Evolutionary conservation across 169 alveolate species (phyloP).

Genomic region (Besnoitia besnoiti): DNA sequence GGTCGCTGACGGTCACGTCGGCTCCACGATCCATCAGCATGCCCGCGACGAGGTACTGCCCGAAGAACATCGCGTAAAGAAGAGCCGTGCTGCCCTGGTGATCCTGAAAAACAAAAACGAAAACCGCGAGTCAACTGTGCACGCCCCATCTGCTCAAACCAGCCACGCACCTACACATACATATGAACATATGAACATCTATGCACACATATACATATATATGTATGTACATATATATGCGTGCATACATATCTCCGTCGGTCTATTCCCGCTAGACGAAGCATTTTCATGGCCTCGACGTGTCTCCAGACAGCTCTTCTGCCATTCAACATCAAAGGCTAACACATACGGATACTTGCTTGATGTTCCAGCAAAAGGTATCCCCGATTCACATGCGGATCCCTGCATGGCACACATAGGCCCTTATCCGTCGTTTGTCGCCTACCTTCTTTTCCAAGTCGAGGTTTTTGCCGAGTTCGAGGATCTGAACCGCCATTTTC

Average conservation of each 20-base stretch:
- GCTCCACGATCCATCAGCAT: slow-evolving; percentile 69
- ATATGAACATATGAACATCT: too few species aligned
- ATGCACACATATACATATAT: too few species aligned
- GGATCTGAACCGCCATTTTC: slow-evolving; percentile 75
- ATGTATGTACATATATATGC: too few species aligned
- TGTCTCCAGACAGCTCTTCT: too few species aligned
- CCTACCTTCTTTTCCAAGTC: slow-evolving; percentile 71
- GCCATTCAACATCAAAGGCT: too few species aligned
- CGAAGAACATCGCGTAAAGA: slow-evolving; percentile 68
- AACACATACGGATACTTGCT: neutral
- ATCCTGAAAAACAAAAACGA: slow-evolving; percentile 56
- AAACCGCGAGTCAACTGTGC: neutral
- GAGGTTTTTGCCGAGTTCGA: slow-evolving; percentile 75
- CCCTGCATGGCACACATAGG: neutral
- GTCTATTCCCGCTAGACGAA: too few species aligned
- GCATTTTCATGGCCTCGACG: too few species aligned
- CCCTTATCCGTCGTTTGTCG: neutral
- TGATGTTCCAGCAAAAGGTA: neutral
- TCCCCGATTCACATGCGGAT: neutral
- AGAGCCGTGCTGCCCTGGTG: slow-evolving; percentile 70
- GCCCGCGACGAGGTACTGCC: slow-evolving; percentile 68
- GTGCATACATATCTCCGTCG: too few species aligned
- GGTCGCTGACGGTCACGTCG: slow-evolving; percentile 68
- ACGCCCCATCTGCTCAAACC: too few species aligned
- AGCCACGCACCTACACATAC: too few species aligned